A percentile compares a stretch with the other conserved stretches of the same genome.
phyloP scores from a whole-genome alignment of 2,329 filamentous ascomycete species.

The Amauroascus verrucosus region DNA sequence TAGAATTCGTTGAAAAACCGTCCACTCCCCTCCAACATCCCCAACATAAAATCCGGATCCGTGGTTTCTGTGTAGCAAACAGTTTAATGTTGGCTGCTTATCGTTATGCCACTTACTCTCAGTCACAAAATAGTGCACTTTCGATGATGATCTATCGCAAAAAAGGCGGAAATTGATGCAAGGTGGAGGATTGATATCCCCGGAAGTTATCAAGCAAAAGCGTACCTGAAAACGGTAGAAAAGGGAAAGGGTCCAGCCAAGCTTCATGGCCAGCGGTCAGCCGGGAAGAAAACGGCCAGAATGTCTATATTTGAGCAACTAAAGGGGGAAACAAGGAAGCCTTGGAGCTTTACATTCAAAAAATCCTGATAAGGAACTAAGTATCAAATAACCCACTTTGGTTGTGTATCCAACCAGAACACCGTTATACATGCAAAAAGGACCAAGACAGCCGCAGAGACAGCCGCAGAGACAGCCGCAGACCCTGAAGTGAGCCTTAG shows the following conservation, averaged over 20 bases:
- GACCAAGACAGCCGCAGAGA: not conserved
- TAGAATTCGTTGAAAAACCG: too few relatives aligned
- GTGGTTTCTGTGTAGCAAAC: too few relatives aligned
- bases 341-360: not conserved
- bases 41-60: too few relatives aligned
- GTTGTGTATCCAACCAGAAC: conserved; percentile 2
- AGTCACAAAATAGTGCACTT: not conserved
- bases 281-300: not conserved
- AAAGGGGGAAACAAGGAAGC: not conserved
- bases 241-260: not conserved
- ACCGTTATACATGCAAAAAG: conserved; percentile 8
- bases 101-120: too few relatives aligned
- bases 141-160: not conserved
- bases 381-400: not conserved
- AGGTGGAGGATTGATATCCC: not conserved
- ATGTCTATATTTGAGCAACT: not conserved
- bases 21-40: too few relatives aligned
- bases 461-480: not conserved
- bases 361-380: not conserved
- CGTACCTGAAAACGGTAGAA: not conserved
- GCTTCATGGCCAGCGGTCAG: not conserved
- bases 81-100: too few relatives aligned
- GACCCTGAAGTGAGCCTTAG: not conserved
- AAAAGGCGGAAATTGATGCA: not conserved
- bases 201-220: too few relatives aligned